Base-by-base conservation (phyloP, 2,329 filamentous ascomycete species). In the Exophiala sp. region DNA sequence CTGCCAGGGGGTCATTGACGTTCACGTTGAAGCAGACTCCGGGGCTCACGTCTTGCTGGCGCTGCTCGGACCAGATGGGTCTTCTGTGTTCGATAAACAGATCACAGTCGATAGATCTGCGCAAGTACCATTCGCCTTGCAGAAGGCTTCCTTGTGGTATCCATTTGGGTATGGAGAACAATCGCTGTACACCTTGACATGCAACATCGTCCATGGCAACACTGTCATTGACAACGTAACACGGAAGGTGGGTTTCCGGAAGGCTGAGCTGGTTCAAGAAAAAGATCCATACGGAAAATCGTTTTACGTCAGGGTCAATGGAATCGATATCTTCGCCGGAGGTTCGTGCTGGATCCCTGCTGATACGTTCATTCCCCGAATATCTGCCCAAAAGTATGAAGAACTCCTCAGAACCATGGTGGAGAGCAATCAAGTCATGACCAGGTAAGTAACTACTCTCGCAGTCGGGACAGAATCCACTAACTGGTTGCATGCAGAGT, bases 261-360 rank as follows among this genome's bases (percentile, higher is more conserved):
- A 39, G 24, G 8, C 62, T 71, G 53, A 56, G 69, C 6, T 70
- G 8, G 39, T 41, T 6, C 69, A 48, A 45, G 60, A 71, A 40
- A 59, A 69, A 52, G 74, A 73, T 64, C 78, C 74, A 29, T 71
- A 75, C 62, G 83, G 85, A 47, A 84, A 85, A 62, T 78, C 78
- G 2, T 86, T 87, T 65, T 79, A 78, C 61, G 85, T 86, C 63
- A 77, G 82, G 35, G 76, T 87, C 59, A 88, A 88, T 29, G 24
- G 24, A 3, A 29, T 29, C 7, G 24, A 29, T 29, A 29, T 29
- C 7, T 29, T 29, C 24, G 24, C 24, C 7, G 24, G 24, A 5
- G 24, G 24, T 29, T 29, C 24, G 7, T 29, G 24, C 24, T 29
- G 24, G 24, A 29, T 29, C 24, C 24, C 24, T 29, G 24, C 24